phyloP scores from a whole-genome alignment of 148 eudicot genomes.

The Simmondsia chinensis region DNA sequence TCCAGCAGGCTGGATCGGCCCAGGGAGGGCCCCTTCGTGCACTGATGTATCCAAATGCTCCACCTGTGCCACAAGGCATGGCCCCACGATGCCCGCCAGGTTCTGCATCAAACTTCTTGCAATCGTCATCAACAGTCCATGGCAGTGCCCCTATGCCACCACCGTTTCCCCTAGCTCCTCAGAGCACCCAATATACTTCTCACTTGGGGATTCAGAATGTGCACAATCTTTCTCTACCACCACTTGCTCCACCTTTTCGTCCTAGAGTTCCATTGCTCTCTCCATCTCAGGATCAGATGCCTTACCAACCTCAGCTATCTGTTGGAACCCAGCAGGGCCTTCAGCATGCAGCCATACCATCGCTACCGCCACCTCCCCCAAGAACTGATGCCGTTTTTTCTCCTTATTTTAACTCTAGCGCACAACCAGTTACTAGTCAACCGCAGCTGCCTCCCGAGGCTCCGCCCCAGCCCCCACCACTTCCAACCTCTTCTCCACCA shows the following conservation, averaged over 20 bases:
- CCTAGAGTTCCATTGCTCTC: constrained; percentile 14
- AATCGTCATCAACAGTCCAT: constrained; percentile 26
- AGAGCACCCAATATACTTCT: constrained; percentile 17
- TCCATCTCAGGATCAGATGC: constrained; percentile 20
- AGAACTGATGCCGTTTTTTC: constrained; percentile 16
- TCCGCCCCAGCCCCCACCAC: constrained; percentile 29
- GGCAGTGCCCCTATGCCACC: constrained; percentile 19
- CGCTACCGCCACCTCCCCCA: constrained; percentile 32
- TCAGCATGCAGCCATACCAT: constrained; percentile 21
- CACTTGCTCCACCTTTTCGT: constrained; percentile 13
- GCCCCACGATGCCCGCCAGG: constrained; percentile 25
- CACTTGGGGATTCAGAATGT: constrained; percentile 24
- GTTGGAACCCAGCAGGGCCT: constrained; percentile 17
- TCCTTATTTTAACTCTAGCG: constrained; percentile 19
- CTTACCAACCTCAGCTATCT: constrained; percentile 21
- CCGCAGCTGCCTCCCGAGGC: constrained; percentile 12
- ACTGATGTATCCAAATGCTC: constrained; percentile 25
- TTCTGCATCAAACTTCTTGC: constrained; percentile 23
- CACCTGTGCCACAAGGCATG: constrained; percentile 16
- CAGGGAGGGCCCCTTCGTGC: constrained; percentile 22
- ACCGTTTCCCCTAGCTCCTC: constrained; percentile 25
- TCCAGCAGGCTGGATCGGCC: constrained; percentile 32
- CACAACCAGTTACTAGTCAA: constrained; percentile 12
- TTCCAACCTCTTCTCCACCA: constrained; percentile 25
- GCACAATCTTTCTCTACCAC: constrained; percentile 21